Evolutionary conservation across 2,329 filamentous ascomycete species (phyloP).

Genomic region (Pseudogymnoascus sp.): DNA sequence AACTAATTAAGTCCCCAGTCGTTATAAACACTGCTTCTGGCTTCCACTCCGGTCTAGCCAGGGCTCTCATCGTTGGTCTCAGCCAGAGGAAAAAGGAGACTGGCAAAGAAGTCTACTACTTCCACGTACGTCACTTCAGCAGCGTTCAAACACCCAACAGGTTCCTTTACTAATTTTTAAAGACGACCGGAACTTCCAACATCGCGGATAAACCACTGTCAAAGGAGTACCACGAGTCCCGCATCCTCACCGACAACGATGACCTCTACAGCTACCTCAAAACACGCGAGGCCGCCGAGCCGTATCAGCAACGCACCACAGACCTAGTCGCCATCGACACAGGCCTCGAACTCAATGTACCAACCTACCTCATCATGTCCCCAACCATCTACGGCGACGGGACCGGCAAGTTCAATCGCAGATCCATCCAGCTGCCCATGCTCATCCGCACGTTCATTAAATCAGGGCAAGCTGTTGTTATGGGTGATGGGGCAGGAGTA

Average conservation of each 20-base stretch:
- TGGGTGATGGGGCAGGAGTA: constrained; percentile 33
- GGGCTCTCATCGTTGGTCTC: constrained; percentile 39
- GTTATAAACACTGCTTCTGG: constrained; percentile 39
- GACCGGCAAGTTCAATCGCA: constrained; percentile 35
- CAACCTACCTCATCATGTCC: constrained; percentile 40
- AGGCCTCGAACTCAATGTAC: constrained; percentile 35
- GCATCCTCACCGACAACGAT: constrained; percentile 38
- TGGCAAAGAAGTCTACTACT: constrained; percentile 32
- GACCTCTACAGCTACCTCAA: constrained; percentile 39
- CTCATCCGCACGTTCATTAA: constrained; percentile 29
- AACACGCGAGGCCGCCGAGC: constrained; percentile 30
- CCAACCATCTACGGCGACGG: constrained; percentile 43
- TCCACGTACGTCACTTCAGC: constrained; percentile 30
- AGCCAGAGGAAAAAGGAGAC: constrained; percentile 32
- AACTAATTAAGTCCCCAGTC: constrained; percentile 19
- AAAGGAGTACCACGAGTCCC: constrained; percentile 25
- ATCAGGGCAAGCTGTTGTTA: constrained; percentile 27
- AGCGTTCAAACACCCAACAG: neutral
- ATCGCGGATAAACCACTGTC: constrained; percentile 37
- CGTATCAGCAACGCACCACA: constrained; percentile 38
- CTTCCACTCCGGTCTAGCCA: constrained; percentile 33
- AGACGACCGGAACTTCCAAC: constrained; percentile 39
- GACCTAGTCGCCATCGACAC: constrained; percentile 38
- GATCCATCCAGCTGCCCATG: constrained; percentile 35
- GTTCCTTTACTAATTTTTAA: neutral